phyloP scores from a whole-genome alignment of 495 filamentous ascomycete genomes.

The Penicillium malachiteum region DNA sequence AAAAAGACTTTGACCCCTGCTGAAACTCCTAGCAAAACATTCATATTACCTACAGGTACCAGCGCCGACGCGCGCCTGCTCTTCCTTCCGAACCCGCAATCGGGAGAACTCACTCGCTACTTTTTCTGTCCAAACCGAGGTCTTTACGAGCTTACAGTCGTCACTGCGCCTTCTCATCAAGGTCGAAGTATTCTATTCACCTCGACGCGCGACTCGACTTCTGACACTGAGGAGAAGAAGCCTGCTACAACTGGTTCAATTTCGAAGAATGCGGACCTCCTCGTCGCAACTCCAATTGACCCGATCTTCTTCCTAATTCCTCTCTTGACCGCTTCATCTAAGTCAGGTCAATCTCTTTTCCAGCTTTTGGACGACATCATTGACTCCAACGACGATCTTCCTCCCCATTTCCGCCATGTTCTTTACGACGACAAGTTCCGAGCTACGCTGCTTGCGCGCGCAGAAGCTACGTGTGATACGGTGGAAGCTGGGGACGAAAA shows the following conservation, averaged over 20 bases:
- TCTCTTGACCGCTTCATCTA: constrained; percentile 48
- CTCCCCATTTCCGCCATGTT: constrained; percentile 57
- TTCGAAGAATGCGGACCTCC: constrained; percentile 64
- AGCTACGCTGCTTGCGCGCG: constrained; percentile 45
- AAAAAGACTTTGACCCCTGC: constrained; percentile 18
- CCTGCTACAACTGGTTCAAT: constrained; percentile 25
- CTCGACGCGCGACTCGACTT: constrained; percentile 1
- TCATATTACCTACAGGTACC: constrained; percentile 73
- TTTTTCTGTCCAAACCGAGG: constrained; percentile 76
- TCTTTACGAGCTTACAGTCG: constrained; percentile 81
- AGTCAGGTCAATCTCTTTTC: constrained; percentile 55
- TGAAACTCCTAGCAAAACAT: constrained; percentile 60
- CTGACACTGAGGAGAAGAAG: constrained; percentile 11
- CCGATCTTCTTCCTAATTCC: constrained; percentile 81
- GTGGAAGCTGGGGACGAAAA: constrained; percentile 78
- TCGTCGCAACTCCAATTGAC: constrained; percentile 82
- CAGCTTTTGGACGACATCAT: constrained; percentile 79
- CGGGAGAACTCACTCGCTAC: constrained; percentile 63
- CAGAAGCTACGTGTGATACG: constrained; percentile 69
- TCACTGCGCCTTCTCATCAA: constrained; percentile 55
- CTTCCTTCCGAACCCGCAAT: constrained; percentile 77
- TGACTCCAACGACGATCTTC: constrained; percentile 58
- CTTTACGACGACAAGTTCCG: constrained; percentile 49
- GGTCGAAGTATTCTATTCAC: constrained; percentile 40
- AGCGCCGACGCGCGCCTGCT: constrained; percentile 67